These are phyloP conservation scores for Peronospora tabacina DNA, from an alignment of 352 stramenopile genomes.

Conservation along the genomic window DNA sequence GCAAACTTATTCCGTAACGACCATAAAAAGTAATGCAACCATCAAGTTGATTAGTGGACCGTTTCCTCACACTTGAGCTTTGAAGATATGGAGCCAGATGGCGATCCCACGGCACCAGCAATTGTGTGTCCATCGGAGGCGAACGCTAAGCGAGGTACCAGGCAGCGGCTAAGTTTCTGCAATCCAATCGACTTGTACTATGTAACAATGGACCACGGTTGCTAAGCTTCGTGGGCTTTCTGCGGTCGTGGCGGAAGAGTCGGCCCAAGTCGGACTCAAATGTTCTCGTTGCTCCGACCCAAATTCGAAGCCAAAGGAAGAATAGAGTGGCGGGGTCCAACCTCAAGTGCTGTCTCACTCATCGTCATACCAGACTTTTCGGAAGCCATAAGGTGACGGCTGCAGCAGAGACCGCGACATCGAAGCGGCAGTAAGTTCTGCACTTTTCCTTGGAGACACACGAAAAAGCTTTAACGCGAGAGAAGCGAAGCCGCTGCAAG, in stretches of 20 bases:
- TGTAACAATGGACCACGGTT: not conserved
- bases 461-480: slow-evolving; percentile 10
- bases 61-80: slow-evolving; percentile 25
- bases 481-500: not conserved
- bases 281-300: not conserved
- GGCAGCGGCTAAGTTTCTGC: not conserved
- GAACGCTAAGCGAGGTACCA: not conserved
- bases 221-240: not conserved
- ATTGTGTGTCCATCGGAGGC: slow-evolving; percentile 2
- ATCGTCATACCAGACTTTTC: slow-evolving; percentile 8
- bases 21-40: slow-evolving; percentile 9
- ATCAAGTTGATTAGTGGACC: slow-evolving; percentile 8
- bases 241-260: not conserved
- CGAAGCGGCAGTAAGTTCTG: not conserved
- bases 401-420: slow-evolving; percentile 8
- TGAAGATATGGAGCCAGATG: slow-evolving; percentile 19
- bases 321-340: slow-evolving; percentile 20
- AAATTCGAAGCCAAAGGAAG: slow-evolving; percentile 15
- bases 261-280: slow-evolving; percentile 1
- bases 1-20: slow-evolving; percentile 18
- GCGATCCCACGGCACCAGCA: slow-evolving; percentile 9
- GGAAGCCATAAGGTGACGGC: not conserved
- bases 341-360: not conserved
- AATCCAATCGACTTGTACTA: slow-evolving; percentile 4
- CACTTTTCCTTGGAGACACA: slow-evolving; percentile 13